Evolutionary conservation across 768 basidiomycete genomes (phyloP).

Genomic region (Tulasnella sp.): DNA sequence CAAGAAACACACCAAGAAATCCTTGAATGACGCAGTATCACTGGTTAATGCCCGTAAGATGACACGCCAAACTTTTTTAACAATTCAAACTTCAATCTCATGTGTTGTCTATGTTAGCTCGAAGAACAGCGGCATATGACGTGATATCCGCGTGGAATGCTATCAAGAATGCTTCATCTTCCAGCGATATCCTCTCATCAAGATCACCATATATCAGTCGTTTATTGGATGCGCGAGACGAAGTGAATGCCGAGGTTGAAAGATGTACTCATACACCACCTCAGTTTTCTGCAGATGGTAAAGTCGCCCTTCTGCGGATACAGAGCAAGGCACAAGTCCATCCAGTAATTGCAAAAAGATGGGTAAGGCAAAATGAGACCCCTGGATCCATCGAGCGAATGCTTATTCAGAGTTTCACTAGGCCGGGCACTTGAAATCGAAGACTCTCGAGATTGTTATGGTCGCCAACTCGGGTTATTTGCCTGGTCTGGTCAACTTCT

Average conservation of each 20-base stretch:
- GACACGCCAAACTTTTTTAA: background rate
- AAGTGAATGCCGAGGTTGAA: conserved; percentile 31
- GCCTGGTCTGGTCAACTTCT: conserved; percentile 31
- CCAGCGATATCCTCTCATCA: conserved; percentile 20
- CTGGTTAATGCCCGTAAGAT: conserved; percentile 32
- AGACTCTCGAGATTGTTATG: conserved; percentile 27
- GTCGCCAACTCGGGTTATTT: conserved; percentile 31
- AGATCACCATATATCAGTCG: conserved; percentile 23
- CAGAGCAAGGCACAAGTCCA: conserved; percentile 34
- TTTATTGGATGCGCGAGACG: conserved; percentile 28
- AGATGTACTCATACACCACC: conserved; percentile 28
- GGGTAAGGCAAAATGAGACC: conserved; percentile 19
- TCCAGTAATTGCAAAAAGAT: conserved; percentile 36
- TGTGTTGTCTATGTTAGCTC: background rate
- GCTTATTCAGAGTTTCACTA: background rate
- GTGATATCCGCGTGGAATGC: conserved; percentile 27
- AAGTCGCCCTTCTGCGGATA: conserved; percentile 32
- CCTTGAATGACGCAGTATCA: conserved; percentile 31
- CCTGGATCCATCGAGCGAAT: background rate
- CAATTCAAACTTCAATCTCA: background rate
- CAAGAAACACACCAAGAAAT: conserved; percentile 30
- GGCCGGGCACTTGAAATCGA: conserved; percentile 28
- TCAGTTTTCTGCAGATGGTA: conserved; percentile 33
- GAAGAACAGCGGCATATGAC: conserved; percentile 5
- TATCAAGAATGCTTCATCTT: conserved; percentile 23